These are phyloP conservation scores for Seminavis robusta DNA, from an alignment of 108 stramenopile species.

Conservation along the genomic window DNA sequence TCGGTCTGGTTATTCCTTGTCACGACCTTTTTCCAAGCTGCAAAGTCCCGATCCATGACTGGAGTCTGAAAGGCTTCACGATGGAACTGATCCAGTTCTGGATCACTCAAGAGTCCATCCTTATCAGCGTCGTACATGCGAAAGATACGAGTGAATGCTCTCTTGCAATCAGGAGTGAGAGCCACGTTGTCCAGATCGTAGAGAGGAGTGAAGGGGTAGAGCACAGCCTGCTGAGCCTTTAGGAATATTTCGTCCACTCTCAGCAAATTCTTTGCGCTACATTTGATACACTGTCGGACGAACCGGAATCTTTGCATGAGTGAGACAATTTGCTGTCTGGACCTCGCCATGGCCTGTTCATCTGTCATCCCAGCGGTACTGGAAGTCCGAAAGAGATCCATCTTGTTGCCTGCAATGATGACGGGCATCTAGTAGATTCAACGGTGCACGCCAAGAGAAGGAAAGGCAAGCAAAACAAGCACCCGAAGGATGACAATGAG, in stretches of 20 bases:
- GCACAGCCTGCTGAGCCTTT: constrained; percentile 73
- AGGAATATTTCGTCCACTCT: constrained; percentile 74
- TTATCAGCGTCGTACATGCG: constrained; percentile 69
- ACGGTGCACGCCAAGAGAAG: too few species aligned
- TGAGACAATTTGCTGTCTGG: constrained; percentile 73
- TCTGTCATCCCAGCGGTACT: constrained; percentile 17
- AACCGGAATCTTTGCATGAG: constrained; percentile 76
- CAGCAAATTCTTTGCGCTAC: constrained; percentile 74
- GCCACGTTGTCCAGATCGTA: constrained; percentile 65
- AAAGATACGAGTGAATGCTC: constrained; percentile 75
- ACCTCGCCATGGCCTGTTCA: constrained; percentile 43
- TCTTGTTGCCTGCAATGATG: constrained; percentile 81
- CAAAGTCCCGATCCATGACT: constrained; percentile 58
- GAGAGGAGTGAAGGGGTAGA: constrained; percentile 67
- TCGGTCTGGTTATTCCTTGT: constrained; percentile 26
- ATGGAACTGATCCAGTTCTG: constrained; percentile 73
- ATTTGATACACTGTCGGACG: constrained; percentile 82
- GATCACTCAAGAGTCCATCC: constrained; percentile 71
- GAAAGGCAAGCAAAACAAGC: too few species aligned
- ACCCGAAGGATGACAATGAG: too few species aligned
- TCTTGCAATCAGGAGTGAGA: constrained; percentile 46
- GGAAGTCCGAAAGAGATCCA: constrained; percentile 51
- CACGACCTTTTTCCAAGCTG: constrained; percentile 77
- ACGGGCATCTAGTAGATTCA: constrained; percentile 55
- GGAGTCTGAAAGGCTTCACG: constrained; percentile 54